Base-by-base conservation (phyloP, 1,139 yeast species). In the Tardiomyces blankii region DNA sequence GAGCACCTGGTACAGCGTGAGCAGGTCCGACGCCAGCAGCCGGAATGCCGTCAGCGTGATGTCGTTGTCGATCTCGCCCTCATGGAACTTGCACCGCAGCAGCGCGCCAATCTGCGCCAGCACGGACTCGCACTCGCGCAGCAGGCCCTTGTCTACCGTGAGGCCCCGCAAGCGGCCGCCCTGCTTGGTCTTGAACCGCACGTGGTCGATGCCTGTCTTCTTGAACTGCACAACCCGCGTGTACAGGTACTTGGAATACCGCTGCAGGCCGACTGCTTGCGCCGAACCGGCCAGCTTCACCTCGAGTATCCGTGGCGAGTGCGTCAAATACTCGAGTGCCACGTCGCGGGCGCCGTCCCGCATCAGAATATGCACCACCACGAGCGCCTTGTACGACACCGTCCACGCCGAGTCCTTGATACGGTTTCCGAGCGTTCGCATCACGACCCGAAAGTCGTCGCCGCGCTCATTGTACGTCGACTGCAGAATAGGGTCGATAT, bases 291-390 rank as follows among this genome's bases (percentile, higher is more conserved):
- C 55, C 44, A 53, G 55, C 35, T 54, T 58, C 54, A 69, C 51
- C 54, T 79, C 82, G 54, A 89, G 73, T 69, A 82, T 74, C 14
- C 80, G 75, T 40, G 75, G 72, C 53, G 78, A 77, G 12, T 69
- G 68, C 16, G 82, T 66, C 49, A 88, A 71, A 61, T 81, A 87
- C 43, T 73, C 69, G 55, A 89, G 71, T 0, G 89, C 75, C 19
- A 77, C 80, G 55, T 83, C 81, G 42, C 70, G 72, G 49, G 82
- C 85, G n/a, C 95, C 96, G 61, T 91, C 96, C 49, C 96, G 75
- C 40, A 88, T 80, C 94, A 91, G 82, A 47, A 88, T 79, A 66
- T 91, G 98, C 41, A 86, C 64, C 33, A 89, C 94, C 50, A 91
- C 74, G 55, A 89, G 70, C 14, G 94, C 70, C 66, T 91, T 91